phyloP scores from a whole-genome alignment of 2,329 filamentous ascomycete genomes.

The Aspergillus spinulosporus region DNA sequence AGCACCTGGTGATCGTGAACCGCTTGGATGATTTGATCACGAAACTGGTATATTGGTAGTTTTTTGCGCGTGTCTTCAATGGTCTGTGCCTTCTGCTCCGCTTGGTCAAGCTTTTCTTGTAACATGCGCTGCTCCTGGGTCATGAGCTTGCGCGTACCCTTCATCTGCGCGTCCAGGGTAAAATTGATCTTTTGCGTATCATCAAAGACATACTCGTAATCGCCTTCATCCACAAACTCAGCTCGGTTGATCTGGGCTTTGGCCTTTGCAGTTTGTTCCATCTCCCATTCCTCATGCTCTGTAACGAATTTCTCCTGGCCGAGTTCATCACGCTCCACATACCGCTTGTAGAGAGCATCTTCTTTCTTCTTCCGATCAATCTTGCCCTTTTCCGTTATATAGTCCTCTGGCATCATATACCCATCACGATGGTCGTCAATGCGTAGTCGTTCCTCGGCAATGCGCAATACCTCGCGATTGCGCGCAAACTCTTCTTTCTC shows the following conservation, averaged over 20 bases:
- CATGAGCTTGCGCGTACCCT: constrained; percentile 69
- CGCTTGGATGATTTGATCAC: constrained; percentile 82
- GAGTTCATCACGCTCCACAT: constrained; percentile 82
- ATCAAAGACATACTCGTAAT: constrained; percentile 93
- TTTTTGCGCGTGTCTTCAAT: constrained; percentile 92
- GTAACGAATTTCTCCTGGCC: constrained; percentile 88
- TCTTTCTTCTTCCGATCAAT: constrained; percentile 84
- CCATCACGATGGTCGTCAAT: constrained; percentile 93
- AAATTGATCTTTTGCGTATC: constrained; percentile 85
- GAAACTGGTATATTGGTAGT: constrained; percentile 84
- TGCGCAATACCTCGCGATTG: constrained; percentile 76
- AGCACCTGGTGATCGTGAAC: constrained; percentile 82
- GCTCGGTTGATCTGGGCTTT: constrained; percentile 78
- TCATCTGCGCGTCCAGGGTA: constrained; percentile 70
- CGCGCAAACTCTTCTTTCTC: constrained; percentile 88
- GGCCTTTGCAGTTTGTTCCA: constrained; percentile 82
- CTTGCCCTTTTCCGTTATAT: constrained; percentile 90
- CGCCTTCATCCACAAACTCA: constrained; percentile 73
- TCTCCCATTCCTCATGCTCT: constrained; percentile 95
- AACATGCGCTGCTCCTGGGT: constrained; percentile 77
- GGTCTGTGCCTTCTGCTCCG: constrained; percentile 80
- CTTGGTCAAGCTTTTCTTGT: constrained; percentile 79
- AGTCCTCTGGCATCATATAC: constrained; percentile 90
- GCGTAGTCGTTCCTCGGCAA: constrained; percentile 79
- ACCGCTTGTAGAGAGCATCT: constrained; percentile 84